phyloP scores from a whole-genome alignment of 176 grass and related monocot species.

The Thalia dealbata region DNA sequence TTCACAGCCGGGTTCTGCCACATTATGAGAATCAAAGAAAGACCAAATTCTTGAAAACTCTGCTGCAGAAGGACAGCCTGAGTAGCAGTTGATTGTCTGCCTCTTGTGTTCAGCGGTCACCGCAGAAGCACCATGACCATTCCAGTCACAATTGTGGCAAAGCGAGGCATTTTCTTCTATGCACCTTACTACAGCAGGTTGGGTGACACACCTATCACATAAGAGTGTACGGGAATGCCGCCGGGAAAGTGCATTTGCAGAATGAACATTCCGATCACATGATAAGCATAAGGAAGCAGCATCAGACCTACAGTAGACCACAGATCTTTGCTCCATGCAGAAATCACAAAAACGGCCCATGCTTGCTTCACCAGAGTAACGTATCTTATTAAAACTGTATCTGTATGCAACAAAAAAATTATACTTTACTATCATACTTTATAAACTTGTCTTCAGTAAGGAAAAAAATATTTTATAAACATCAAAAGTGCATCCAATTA shows the following conservation, averaged over 20 bases:
- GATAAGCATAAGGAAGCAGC: constrained; percentile 84
- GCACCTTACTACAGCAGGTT: constrained; percentile 71
- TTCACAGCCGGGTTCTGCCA: constrained; percentile 57
- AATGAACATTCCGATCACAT: constrained; percentile 87
- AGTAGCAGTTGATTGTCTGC: constrained; percentile 81
- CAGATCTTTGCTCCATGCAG: constrained; percentile 68
- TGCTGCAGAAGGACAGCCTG: constrained; percentile 76
- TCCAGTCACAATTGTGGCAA: constrained; percentile 93
- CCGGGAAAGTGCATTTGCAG: constrained; percentile 87
- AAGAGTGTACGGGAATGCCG: constrained; percentile 83
- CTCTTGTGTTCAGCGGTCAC: constrained; percentile 49
- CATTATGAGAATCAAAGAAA: constrained; percentile 56
- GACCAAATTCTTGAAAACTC: constrained; percentile 92
- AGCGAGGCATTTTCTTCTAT: constrained; percentile 62
- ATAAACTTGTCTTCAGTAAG: background rate
- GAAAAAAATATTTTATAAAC: background rate
- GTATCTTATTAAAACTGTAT: background rate
- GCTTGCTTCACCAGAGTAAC: background rate
- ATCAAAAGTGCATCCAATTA: too few species aligned
- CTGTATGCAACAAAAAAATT: background rate
- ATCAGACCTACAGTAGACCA: constrained; percentile 92
- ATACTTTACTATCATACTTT: background rate
- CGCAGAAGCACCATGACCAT: constrained; percentile 41
- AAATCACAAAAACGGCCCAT: constrained; percentile 78
- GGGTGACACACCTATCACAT: constrained; percentile 61